Percentiles rank a stretch among this genome's conserved stretches.
These are phyloP conservation scores for Reutealis trisperma DNA, from an alignment of 345 rosid genomes.

Conservation along the genomic window DNA sequence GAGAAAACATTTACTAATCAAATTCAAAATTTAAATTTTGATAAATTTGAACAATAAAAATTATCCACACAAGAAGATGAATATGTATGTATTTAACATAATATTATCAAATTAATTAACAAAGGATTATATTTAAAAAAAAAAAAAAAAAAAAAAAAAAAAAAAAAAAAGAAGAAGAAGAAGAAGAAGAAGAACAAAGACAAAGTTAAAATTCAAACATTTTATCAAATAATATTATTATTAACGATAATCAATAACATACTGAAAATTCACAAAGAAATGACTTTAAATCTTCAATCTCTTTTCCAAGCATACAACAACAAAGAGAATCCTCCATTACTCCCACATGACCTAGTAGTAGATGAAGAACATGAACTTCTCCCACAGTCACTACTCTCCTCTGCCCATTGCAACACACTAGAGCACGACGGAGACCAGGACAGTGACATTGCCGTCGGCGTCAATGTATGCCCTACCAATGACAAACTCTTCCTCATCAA, in stretches of 20 bases:
- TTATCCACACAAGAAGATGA: background rate
- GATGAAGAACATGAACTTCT: conserved; percentile 64
- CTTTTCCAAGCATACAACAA: conserved; percentile 58
- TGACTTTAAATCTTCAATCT: background rate
- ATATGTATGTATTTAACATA: background rate
- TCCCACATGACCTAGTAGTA: conserved; percentile 46
- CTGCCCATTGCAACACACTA: conserved; percentile 65
- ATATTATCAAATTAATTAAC: background rate
- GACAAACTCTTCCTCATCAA: conserved; percentile 53
- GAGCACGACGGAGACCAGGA: conserved; percentile 47
- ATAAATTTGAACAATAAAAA: background rate
- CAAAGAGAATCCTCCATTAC: conserved; percentile 53
- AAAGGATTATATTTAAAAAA: background rate
- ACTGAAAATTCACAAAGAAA: background rate
- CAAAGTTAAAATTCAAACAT: background rate
- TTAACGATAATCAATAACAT: background rate
- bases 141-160: too few relatives aligned
- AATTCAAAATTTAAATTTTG: too few relatives aligned
- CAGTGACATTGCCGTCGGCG: conserved; percentile 13
- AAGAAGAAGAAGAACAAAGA: background rate
- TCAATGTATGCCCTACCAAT: conserved; percentile 17
- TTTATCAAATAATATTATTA: too few relatives aligned
- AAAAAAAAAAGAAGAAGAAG: too few relatives aligned
- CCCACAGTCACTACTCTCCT: conserved; percentile 62
- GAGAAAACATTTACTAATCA: too few relatives aligned